Percentiles rank a stretch among this genome's conserved stretches.
Conservation (phyloP, 306 rosid species). For the Cajanus cajan region DNA sequence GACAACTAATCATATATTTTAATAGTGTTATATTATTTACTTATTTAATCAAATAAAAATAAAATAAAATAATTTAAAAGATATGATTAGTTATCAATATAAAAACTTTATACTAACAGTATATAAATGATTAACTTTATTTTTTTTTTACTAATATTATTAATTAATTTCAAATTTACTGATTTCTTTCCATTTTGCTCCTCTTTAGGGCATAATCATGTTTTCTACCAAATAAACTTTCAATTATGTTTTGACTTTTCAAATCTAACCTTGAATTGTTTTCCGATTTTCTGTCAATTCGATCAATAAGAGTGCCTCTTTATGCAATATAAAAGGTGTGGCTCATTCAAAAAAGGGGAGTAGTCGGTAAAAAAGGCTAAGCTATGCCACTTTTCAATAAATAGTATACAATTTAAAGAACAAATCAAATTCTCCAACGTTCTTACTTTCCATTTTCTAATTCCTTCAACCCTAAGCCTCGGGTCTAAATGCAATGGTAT, state of each 20-base stretch:
- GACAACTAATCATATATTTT: too few species aligned
- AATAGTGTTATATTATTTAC: too few species aligned
- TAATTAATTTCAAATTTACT: too few species aligned
- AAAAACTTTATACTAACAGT: too few species aligned
- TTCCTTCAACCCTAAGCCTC: conserved; percentile 50
- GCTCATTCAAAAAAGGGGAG: neutral
- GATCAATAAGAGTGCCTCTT: neutral
- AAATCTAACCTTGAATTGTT: neutral
- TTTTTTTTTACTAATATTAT: too few species aligned
- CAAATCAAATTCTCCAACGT: conserved; percentile 10
- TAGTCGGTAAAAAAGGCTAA: conserved; percentile 15
- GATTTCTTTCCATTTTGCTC: too few species aligned
- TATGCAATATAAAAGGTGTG: neutral
- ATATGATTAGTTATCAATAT: too few species aligned
- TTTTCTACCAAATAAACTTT: neutral
- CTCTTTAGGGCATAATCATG: too few species aligned
- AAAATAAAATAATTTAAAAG: too few species aligned
- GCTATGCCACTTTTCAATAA: neutral
- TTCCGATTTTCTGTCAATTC: neutral
- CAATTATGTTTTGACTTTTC: neutral
- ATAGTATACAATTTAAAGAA: conserved; percentile 9
- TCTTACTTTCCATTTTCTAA: conserved; percentile 32
- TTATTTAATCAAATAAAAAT: too few species aligned
- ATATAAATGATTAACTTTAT: too few species aligned
- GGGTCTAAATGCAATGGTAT: conserved; percentile 32